These are phyloP conservation scores for Pseudozyma sp. DNA, from an alignment of 1,284 basidiomycete species.

Conservation along the genomic window DNA sequence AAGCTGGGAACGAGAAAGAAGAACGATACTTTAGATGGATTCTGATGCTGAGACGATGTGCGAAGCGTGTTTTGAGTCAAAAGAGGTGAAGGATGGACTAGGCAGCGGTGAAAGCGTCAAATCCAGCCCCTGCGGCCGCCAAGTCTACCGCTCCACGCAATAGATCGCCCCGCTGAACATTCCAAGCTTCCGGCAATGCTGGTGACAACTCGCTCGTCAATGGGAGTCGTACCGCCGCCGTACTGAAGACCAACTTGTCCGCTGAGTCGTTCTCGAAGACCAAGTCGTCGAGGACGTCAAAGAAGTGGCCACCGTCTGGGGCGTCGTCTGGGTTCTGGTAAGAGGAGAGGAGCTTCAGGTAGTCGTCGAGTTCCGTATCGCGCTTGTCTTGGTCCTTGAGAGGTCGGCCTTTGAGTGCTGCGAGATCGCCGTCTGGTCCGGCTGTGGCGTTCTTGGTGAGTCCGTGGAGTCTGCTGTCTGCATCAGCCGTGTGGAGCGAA, in stretches of 20 bases:
- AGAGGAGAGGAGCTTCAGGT: slow-evolving; percentile 42
- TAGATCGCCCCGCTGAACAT: background rate
- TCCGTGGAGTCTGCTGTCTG: background rate
- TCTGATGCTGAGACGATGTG: too few relatives aligned
- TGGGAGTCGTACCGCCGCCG: slow-evolving; percentile 1
- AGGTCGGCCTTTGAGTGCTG: background rate
- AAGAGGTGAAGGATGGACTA: too few relatives aligned
- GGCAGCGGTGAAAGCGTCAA: slow-evolving; percentile 28
- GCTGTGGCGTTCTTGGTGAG: background rate
- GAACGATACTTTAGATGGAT: too few relatives aligned
- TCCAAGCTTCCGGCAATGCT: slow-evolving; percentile 1
- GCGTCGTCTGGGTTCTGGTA: slow-evolving; percentile 49
- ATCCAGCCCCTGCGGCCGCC: slow-evolving; percentile 36
- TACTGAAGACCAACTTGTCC: slow-evolving; percentile 22
- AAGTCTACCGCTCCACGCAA: slow-evolving; percentile 18
- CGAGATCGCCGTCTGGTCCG: slow-evolving; percentile 7
- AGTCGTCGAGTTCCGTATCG: slow-evolving; percentile 38
- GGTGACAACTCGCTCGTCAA: slow-evolving; percentile 4
- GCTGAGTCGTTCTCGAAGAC: slow-evolving; percentile 34
- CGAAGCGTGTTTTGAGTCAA: too few relatives aligned
- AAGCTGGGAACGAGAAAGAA: too few relatives aligned
- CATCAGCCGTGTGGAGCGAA: slow-evolving; percentile 23
- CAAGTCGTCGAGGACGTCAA: slow-evolving; percentile 45
- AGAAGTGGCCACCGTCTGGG: slow-evolving; percentile 36
- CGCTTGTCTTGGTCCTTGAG: slow-evolving; percentile 9